Base-by-base conservation (phyloP, 2,329 filamentous ascomycete genomes). In the Cyclaneusma minus region DNA sequence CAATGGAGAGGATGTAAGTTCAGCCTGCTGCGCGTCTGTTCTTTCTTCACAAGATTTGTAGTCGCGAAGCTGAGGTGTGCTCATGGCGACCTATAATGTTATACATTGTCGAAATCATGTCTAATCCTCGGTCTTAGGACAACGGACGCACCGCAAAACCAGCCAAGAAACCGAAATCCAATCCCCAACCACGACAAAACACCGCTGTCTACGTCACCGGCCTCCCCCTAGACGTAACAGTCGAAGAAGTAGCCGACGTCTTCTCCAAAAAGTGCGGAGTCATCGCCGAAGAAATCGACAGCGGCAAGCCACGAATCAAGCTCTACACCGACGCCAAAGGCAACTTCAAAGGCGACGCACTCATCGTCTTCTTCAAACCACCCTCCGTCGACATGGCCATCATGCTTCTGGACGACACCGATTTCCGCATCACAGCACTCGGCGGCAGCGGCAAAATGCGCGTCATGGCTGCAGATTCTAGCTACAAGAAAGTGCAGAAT, bases 271-370 rank as follows among this genome's bases (percentile, higher is more conserved):
- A 82, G 49, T 91, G 70, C 44, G 85, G 85, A 33, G 78, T 95
- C 38, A 85, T 98, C 37, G 83, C 87, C 25, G 85, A 95, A 52
- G 81, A 92, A 52, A 85, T 93, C 37, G 85, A 94, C 44, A 84
- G 74, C 42, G 80, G 82, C 30, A 68, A 73, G 23, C 82, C 83
- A 22, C 76, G 89, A 19, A 87, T 98, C 54, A 95, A 93, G 56
- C 70, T 98, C 51, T 98, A 98, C 54, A 70, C 62, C 12, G 75
- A 94, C 47, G 70, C 78, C 2, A 55, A 74, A 2, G 89, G 84
- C 12, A 68, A 71, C 10, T 92, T 93, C 62, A 95, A 94, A 48
- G 89, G 89, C 33, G 85, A 95, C 47, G 85, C 82, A 3, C 63
- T 98, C 16, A 62, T 98, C 29, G 81, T 95, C 18, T 98, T 91